Conservation (phyloP, 805 yeast species). For the Saccharomycopsis vini region DNA sequence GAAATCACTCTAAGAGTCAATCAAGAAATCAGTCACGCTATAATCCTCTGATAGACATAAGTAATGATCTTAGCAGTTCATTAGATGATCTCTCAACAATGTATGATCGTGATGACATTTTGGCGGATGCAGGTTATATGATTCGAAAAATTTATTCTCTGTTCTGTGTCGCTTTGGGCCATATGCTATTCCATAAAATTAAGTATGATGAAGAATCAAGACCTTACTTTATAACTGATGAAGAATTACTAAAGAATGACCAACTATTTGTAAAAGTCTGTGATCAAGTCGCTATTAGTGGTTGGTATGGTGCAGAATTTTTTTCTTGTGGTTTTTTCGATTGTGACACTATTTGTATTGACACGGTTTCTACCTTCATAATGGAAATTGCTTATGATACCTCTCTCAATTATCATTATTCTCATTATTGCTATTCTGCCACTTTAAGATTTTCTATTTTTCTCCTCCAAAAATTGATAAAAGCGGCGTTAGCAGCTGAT, state of each 20-base stretch:
- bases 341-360: conserved; percentile 1
- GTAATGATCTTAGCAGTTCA: too few species aligned
- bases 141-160: too few species aligned
- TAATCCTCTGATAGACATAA: too few species aligned
- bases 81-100: too few species aligned
- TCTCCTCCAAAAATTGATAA: not conserved
- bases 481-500: not conserved
- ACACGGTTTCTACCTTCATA: not conserved
- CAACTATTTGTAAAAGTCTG: not conserved
- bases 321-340: conserved; percentile 1
- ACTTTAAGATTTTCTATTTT: not conserved
- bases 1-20: too few species aligned
- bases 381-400: not conserved
- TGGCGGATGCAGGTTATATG: too few species aligned
- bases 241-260: not conserved
- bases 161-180: too few species aligned
- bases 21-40: too few species aligned
- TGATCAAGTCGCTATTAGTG: not conserved
- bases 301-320: not conserved
- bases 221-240: not conserved
- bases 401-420: not conserved
- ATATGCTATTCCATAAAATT: too few species aligned
- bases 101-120: too few species aligned
- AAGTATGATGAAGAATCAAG: not conserved
- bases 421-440: not conserved